Evolutionary conservation across 768 basidiomycete species (phyloP), one percentile per base, ranked within the genome.

Genomic region (Dioszegia crocea): DNA sequence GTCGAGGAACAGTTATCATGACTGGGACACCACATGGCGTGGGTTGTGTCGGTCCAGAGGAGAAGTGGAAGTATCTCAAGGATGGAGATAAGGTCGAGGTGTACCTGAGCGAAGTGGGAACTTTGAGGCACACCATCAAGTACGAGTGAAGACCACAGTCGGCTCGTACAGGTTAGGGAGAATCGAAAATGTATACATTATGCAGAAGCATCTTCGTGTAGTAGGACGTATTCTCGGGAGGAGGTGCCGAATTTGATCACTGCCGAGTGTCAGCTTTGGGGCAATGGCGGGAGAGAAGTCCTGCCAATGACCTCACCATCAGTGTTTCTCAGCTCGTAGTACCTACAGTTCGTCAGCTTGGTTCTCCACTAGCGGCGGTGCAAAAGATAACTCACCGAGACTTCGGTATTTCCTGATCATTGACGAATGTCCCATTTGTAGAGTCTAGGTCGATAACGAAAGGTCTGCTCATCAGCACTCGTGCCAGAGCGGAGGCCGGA

Each of bases 381-480:
- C n/a, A 57, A 30, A 30, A 45, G 24, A 60, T 19, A 16, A 75
- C 86, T 56, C 85, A 99, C 60, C 94, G 81, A 8, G 91, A 86
- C 1, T 85, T 80, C 2, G 96, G 96, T 61, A 98, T 87, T 47
- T 82, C 78, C 68, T 87, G 83, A 61, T 86, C 89, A 68, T 98
- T 98, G 45, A 99, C 94, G 65, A 84, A 82, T 0, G 96, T 98
- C 1, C 89, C 86, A 73, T 99, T 99, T 2, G 96, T 97, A n/a
- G 92, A 96, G 67, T 99, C 93, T 9, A 99, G 84, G 78, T 99
- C 96, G 60, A 99, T 96, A 49, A 99, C 84, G 76, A 92, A 99
- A 1, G 96, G 92, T 72, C 92, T 98, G 64, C 2, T 19, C 33
- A 31, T 43, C 23, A 61, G 59, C 54, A 16, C 36, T 31, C 3